A percentile compares a stretch with the other conserved stretches of the same genome.
Evolutionary conservation across 768 basidiomycete genomes (phyloP).

Genomic region (Tylopilus rubrobrunneus): DNA sequence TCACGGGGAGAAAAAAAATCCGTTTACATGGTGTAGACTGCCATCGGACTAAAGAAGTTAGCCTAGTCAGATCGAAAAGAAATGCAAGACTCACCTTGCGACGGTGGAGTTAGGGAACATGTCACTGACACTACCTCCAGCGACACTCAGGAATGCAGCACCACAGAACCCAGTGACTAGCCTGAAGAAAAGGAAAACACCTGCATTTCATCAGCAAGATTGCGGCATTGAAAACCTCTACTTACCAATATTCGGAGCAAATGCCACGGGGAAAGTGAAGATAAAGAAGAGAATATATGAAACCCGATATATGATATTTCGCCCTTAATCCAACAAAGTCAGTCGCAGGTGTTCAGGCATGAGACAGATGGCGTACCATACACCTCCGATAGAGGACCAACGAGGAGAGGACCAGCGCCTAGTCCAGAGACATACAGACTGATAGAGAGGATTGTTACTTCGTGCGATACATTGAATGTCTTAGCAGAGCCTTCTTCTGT

Average conservation of each 20-base stretch:
- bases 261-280: constrained; percentile 69
- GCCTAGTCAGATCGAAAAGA: background rate
- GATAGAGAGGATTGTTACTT: constrained; percentile 48
- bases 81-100: constrained; percentile 44
- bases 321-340: constrained; percentile 37
- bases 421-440: constrained; percentile 42
- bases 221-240: background rate
- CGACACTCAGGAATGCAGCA: constrained; percentile 56
- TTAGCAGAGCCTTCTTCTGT: constrained; percentile 57
- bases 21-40: constrained; percentile 43
- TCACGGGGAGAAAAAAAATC: background rate
- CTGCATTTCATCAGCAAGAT: constrained; percentile 26
- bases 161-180: constrained; percentile 54
- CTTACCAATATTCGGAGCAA: constrained; percentile 60
- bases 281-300: constrained; percentile 61
- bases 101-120: constrained; percentile 54
- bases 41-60: constrained; percentile 45
- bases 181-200: constrained; percentile 59
- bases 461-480: constrained; percentile 49
- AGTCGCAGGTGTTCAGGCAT: background rate
- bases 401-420: constrained; percentile 31
- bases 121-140: constrained; percentile 59
- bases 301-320: constrained; percentile 56
- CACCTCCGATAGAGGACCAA: constrained; percentile 43
- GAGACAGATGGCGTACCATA: constrained; percentile 18